Evolutionary conservation across 768 basidiomycete genomes (phyloP), one percentile per base, ranked within the genome.

Genomic region (Strobilomyces dryophilus): DNA sequence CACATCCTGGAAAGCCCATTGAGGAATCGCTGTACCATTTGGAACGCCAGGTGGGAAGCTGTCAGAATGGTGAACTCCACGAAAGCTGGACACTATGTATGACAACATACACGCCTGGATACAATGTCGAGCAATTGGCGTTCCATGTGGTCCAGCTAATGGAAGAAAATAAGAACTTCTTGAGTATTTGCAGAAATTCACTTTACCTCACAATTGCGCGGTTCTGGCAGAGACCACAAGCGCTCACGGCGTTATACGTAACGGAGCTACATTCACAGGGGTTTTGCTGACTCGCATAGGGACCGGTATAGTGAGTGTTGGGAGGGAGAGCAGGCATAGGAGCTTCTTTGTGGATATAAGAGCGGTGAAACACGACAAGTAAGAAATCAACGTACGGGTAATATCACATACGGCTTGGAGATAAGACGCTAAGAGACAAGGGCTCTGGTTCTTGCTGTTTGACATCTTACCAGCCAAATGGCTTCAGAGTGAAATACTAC

Each of bases 1-100:
- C 20, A 85, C 77, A 51, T 82, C 76, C 32, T 79, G 67, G 54
- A 78, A 87, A 12, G 84, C 84, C 84, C 84, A 87, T 11, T 75
- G 76, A 9, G 83, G 84, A 18, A 86, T 73, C 11, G 71, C 67
- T 2, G 79, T 72, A 9, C 75, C 76, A 0, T 60, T 53, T 3
- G 84, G 84, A 45, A 85, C 66, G n/a, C 66, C 60, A 14, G 68
- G 47, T 0, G 81, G 78, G 55, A 70, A 84, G n/a, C 80, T 80
- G 39, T 49, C 20, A 51, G 8, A 41, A 27, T 27, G 10, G 17
- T 58, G 12, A 56, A 26, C 17, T 18, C 18, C 2, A 21, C 11
- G n/a, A 21, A 12, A 35, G 45, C 21, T 27, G 8, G 2, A 36
- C 6, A 21, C 12, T 7, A 51, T 5, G 29, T 7, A 29, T 21